These are phyloP conservation scores for Eucalyptus melliodora DNA, from an alignment of 345 rosid species.

Conservation along the genomic window DNA sequence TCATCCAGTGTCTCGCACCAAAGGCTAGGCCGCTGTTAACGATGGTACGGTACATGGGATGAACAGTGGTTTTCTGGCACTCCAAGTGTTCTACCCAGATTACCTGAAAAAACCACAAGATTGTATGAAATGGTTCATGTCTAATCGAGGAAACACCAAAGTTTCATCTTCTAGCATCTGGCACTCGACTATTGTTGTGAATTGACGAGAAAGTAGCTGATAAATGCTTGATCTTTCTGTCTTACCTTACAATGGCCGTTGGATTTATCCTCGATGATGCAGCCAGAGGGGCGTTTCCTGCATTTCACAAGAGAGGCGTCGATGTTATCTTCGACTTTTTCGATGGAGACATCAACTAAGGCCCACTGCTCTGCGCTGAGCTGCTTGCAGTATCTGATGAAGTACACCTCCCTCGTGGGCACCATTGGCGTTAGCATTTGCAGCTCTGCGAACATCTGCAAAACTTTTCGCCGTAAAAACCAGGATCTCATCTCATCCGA, in stretches of 20 bases:
- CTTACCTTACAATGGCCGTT: slow-evolving; percentile 88
- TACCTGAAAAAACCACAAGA: slow-evolving; percentile 29
- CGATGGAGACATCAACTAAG: slow-evolving; percentile 77
- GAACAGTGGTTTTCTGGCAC: slow-evolving; percentile 63
- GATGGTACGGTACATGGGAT: slow-evolving; percentile 59
- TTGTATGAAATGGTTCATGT: not conserved
- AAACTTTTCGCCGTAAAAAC: not conserved
- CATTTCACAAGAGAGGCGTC: slow-evolving; percentile 82
- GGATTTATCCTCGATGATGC: slow-evolving; percentile 84
- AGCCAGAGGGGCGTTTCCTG: slow-evolving; percentile 92
- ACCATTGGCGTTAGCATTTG: slow-evolving; percentile 96
- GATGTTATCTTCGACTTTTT: slow-evolving; percentile 69
- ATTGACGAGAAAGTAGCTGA: not conserved
- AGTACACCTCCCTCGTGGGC: slow-evolving; percentile 86
- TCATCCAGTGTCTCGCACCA: slow-evolving; percentile 90
- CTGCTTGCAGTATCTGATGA: slow-evolving; percentile 71
- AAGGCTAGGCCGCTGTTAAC: slow-evolving; percentile 85
- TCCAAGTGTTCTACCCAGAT: slow-evolving; percentile 94
- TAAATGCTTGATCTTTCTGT: not conserved
- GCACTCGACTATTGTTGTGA: not conserved
- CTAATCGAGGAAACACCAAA: not conserved
- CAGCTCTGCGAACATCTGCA: slow-evolving; percentile 95
- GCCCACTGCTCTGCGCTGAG: slow-evolving; percentile 85
- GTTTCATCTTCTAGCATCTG: not conserved
- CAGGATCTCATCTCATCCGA: not conserved